Percentiles rank a stretch among this genome's conserved stretches.
Evolutionary conservation across 164 flowering plant species (phyloP).

Genomic region (Nelumbo lutea): DNA sequence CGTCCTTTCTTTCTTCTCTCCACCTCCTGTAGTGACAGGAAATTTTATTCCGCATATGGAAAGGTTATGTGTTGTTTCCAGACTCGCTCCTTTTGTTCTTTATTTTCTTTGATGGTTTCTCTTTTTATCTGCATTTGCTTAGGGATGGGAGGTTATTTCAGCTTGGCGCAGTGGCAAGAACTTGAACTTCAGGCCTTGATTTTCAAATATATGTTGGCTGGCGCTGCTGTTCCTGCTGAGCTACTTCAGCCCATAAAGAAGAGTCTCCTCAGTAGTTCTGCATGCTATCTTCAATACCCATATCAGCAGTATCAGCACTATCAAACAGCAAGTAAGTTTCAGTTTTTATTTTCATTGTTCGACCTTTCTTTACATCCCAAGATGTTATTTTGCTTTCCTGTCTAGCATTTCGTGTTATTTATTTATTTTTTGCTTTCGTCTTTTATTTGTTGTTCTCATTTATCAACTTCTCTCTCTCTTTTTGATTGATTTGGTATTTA

Average conservation of each 20-base stretch:
- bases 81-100: not conserved
- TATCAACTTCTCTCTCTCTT: too few species aligned
- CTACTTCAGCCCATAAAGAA: slow-evolving; percentile 71
- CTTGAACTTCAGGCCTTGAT: slow-evolving; percentile 89
- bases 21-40: not conserved
- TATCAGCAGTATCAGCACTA: slow-evolving; percentile 37
- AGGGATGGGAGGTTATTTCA: slow-evolving; percentile 52
- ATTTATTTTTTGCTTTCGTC: too few species aligned
- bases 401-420: too few species aligned
- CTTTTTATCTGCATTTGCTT: not conserved
- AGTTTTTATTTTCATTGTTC: not conserved
- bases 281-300: slow-evolving; percentile 36
- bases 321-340: slow-evolving; percentile 54
- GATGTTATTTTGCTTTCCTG: too few species aligned
- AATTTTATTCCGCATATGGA: not conserved
- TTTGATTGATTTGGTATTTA: too few species aligned
- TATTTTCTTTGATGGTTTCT: slow-evolving; percentile 1
- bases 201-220: slow-evolving; percentile 76
- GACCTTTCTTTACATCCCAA: too few species aligned
- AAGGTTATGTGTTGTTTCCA: slow-evolving; percentile 4
- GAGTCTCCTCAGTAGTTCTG: slow-evolving; percentile 35
- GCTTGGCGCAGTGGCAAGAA: slow-evolving; percentile 84
- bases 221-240: slow-evolving; percentile 73
- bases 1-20: slow-evolving; percentile 1
- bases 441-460: too few species aligned